Conservation (phyloP, 305 asterid genomes). For the Fraxinus baroniana region DNA sequence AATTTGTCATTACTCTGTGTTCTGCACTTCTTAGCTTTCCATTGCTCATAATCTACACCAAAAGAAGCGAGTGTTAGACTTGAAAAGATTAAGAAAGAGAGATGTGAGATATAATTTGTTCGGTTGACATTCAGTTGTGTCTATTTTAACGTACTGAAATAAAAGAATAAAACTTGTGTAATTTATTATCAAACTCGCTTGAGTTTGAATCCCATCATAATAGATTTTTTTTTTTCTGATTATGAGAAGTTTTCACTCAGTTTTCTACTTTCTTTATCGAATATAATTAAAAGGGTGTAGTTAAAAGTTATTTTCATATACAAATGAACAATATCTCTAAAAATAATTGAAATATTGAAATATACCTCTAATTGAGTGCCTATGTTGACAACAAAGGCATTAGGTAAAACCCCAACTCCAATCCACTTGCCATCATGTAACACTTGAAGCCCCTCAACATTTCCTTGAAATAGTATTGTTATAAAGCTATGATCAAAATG, state of each 20-base stretch:
- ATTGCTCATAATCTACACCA: conserved; percentile 51
- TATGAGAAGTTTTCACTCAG: background rate
- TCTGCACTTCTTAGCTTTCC: conserved; percentile 49
- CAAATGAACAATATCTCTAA: background rate
- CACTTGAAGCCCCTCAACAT: conserved; percentile 55
- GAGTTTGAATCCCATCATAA: background rate
- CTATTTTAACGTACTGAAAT: background rate
- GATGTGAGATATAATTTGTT: background rate
- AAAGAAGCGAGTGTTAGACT: background rate
- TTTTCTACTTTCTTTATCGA: background rate
- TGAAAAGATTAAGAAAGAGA: background rate
- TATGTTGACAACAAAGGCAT: conserved; percentile 51
- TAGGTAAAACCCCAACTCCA: conserved; percentile 44
- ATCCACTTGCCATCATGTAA: conserved; percentile 53
- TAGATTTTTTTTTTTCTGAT: background rate
- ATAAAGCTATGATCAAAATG: conserved; percentile 63
- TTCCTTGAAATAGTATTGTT: conserved; percentile 55
- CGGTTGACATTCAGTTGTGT: background rate
- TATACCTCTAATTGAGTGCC: conserved; percentile 65
- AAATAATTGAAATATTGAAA: background rate
- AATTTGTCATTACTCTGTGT: conserved; percentile 63
- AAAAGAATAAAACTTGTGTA: background rate
- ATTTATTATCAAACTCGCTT: background rate
- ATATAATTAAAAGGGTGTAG: background rate
- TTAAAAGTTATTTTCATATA: background rate